Conservation (phyloP, 1,139 yeast genomes). For the Blastobotrys elegans region DNA sequence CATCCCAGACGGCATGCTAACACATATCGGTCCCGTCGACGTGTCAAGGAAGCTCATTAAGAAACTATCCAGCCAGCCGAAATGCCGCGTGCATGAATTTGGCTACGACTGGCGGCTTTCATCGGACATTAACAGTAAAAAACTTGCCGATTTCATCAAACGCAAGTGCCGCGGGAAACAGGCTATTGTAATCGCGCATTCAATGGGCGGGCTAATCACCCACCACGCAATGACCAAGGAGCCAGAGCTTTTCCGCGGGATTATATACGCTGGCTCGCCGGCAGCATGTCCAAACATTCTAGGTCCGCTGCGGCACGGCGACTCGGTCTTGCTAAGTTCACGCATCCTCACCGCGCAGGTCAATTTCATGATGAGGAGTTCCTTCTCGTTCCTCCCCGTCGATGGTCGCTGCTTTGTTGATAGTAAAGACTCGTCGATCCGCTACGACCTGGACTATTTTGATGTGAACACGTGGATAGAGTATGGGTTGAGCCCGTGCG, state of each 20-base stretch:
- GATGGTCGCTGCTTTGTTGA: constrained; percentile 71
- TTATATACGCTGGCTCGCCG: constrained; percentile 80
- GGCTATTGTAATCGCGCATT: constrained; percentile 65
- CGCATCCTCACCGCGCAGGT: constrained; percentile 73
- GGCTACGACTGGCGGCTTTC: constrained; percentile 93
- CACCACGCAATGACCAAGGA: constrained; percentile 69
- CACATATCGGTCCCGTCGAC: constrained; percentile 86
- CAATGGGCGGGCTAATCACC: constrained; percentile 88
- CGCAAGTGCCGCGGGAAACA: constrained; percentile 42
- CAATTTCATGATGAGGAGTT: constrained; percentile 83
- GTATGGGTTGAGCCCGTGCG: constrained; percentile 71
- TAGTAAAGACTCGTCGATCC: constrained; percentile 46
- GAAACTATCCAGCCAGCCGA: constrained; percentile 51
- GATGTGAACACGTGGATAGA: constrained; percentile 78
- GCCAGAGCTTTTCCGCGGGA: constrained; percentile 64
- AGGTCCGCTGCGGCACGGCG: constrained; percentile 83
- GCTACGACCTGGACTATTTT: constrained; percentile 67
- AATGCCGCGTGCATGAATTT: constrained; percentile 62
- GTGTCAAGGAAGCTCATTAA: constrained; percentile 59
- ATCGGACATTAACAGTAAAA: constrained; percentile 48
- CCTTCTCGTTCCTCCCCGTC: constrained; percentile 70
- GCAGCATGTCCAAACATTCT: constrained; percentile 77
- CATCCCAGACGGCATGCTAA: constrained; percentile 71
- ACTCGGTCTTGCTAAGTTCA: constrained; percentile 68
- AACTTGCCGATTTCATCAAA: constrained; percentile 46